Evolutionary conservation across 2,329 filamentous ascomycete species (phyloP), one percentile per base, ranked within the genome.

Genomic region (Elsinoe necatrix): DNA sequence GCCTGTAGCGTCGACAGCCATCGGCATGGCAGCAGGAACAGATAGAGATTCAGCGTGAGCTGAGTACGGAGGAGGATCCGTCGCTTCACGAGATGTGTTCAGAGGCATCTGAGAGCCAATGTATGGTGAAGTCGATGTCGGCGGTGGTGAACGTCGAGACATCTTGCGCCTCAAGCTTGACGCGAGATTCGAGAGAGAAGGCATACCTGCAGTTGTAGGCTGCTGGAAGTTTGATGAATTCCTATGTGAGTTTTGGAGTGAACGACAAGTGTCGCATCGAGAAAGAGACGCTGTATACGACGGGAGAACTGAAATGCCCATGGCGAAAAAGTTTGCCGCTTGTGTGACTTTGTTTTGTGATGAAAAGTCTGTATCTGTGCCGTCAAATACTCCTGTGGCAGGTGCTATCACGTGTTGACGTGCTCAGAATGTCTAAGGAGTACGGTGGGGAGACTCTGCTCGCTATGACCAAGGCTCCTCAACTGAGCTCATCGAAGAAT

Each of bases 1-100:
- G 27, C 59, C 41, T 47, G 65, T 60, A 47, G 65, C 60, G 20
- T 65, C 66, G 35, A 68, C 59, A n/a, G 27, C 35, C 39, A 31
- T 18, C 55, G 66, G 61, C 2, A 63, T 68, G 9, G 70, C 69
- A 55, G 76, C 74, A 5, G 73, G 66, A 45, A 73, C 71, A 50
- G 75, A 71, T 12, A 72, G 68, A 47, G 77, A 75, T 37, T 66
- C 64, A 54, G 67, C 67, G 42, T 67, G 68, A 18, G 67, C 64
- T 9, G 41, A 45, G 9, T 45, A 45, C 4, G 41, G 41, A 12
- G 41, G 41, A 45, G 41, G 41, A 2, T 45, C 41, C 11, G 41
- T 14, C 14, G 41, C 2, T 12, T 23, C 9, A 45, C 12, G 21
- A 45, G 41, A 9, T 12, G 41, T 20, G 9, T 25, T 25, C 12